These are phyloP conservation scores for Paecilomyces variotii DNA, from an alignment of 2,329 filamentous ascomycete genomes.

Conservation along the genomic window DNA sequence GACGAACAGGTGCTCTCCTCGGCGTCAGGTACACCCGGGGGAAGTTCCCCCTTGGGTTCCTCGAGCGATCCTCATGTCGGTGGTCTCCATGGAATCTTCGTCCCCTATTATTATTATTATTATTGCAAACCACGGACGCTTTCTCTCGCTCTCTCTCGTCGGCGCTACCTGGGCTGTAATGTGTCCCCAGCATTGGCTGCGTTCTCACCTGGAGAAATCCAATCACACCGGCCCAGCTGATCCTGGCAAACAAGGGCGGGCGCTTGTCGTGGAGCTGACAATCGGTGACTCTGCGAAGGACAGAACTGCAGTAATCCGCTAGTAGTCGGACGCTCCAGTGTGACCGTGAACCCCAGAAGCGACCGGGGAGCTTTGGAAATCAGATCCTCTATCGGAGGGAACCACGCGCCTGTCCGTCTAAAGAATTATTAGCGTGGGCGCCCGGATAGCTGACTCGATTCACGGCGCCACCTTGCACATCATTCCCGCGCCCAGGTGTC, in stretches of 20 bases:
- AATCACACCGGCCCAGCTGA: not conserved
- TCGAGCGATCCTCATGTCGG: not conserved
- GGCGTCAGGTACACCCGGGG: not conserved
- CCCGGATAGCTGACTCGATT: conserved; percentile 3
- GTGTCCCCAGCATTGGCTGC: conserved; percentile 1
- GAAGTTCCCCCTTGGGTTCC: not conserved
- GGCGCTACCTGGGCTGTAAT: not conserved
- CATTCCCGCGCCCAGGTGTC: conserved; percentile 9
- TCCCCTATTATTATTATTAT: not conserved
- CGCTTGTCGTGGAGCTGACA: not conserved
- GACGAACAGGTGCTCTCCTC: not conserved
- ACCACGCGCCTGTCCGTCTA: conserved; percentile 6
- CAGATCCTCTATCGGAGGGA: not conserved
- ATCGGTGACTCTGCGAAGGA: not conserved
- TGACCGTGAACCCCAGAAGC: not conserved
- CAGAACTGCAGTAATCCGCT: not conserved
- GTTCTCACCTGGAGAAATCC: not conserved
- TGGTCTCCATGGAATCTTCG: not conserved
- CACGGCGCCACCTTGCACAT: conserved; percentile 7
- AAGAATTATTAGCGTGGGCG: conserved; percentile 7
- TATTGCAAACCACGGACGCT: not conserved
- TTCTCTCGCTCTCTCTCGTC: not conserved
- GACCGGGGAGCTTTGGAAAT: not conserved
- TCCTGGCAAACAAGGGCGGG: not conserved
- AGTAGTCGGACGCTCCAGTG: not conserved